A percentile compares a stretch with the other conserved stretches of the same genome.
These are phyloP conservation scores for Candida xiaguanensis DNA, from an alignment of 805 yeast species.

Conservation along the genomic window DNA sequence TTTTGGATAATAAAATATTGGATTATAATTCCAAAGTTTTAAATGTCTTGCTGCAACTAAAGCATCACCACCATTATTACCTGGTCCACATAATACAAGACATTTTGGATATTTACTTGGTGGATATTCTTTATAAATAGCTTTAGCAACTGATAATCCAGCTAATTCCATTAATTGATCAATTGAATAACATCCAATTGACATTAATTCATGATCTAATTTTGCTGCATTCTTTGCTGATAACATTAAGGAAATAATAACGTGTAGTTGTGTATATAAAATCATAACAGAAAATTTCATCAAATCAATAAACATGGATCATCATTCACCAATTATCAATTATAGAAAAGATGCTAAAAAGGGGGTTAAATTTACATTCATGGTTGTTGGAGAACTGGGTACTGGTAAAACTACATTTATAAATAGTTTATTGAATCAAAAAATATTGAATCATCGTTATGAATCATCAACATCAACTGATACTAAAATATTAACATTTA, in stretches of 20 bases:
- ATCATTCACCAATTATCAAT: slow-evolving; percentile 41
- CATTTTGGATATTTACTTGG: slow-evolving; percentile 33
- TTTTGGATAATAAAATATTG: slow-evolving; percentile 79
- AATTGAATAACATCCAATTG: slow-evolving; percentile 72
- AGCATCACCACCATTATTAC: slow-evolving; percentile 97
- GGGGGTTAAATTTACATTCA: slow-evolving; percentile 33
- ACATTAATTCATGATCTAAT: slow-evolving; percentile 85
- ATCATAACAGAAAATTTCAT: slow-evolving; percentile 4
- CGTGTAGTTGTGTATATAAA: slow-evolving; percentile 6
- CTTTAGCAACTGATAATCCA: slow-evolving; percentile 90
- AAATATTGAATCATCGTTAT: slow-evolving; percentile 58
- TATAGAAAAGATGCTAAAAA: slow-evolving; percentile 30
- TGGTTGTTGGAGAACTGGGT: slow-evolving; percentile 36
- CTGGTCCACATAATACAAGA: slow-evolving; percentile 85
- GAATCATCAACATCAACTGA: slow-evolving; percentile 24
- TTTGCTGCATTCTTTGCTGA: slow-evolving; percentile 60
- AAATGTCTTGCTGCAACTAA: slow-evolving; percentile 92
- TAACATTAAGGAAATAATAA: slow-evolving; percentile 17
- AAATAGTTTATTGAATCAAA: slow-evolving; percentile 72
- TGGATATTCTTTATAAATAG: slow-evolving; percentile 68
- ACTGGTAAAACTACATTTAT: slow-evolving; percentile 72
- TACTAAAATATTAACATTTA: slow-evolving; percentile 53
- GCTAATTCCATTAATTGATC: slow-evolving; percentile 96
- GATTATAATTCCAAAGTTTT: slow-evolving; percentile 63
- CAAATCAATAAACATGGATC: background rate